A percentile compares a stretch with the other conserved stretches of the same genome.
These are phyloP conservation scores for Pyricularia grisea DNA, from an alignment of 2,329 filamentous ascomycete genomes.

Conservation along the genomic window DNA sequence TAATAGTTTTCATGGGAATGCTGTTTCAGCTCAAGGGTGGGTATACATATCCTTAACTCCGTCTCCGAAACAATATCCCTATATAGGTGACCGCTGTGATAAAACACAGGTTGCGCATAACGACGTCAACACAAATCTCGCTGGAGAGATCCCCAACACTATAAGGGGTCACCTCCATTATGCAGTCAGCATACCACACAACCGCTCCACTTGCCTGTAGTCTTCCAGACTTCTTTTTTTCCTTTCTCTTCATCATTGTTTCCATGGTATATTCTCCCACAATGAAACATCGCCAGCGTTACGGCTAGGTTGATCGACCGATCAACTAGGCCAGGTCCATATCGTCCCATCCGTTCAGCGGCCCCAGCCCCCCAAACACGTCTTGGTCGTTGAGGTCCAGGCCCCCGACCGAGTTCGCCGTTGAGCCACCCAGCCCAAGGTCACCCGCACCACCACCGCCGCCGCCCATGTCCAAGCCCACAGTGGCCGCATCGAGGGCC, in stretches of 20 bases:
- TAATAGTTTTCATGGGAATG: neutral
- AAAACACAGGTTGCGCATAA: neutral
- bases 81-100: neutral
- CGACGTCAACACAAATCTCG: neutral
- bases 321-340: conserved; percentile 6
- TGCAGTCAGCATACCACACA: neutral
- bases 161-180: neutral
- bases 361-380: conserved; percentile 14
- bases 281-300: neutral
- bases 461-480: neutral
- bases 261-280: neutral
- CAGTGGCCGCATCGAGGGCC: conserved; percentile 5
- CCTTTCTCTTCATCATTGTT: neutral
- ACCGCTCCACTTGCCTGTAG: neutral
- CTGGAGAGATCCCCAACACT: neutral
- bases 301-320: neutral
- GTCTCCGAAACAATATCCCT: neutral
- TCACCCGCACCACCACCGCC: neutral
- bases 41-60: neutral
- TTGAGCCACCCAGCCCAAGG: conserved; percentile 7
- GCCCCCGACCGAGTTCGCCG: conserved; percentile 7
- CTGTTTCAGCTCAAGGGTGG: neutral
- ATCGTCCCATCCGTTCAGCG: conserved; percentile 14
- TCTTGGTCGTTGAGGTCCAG: conserved; percentile 11
- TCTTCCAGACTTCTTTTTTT: neutral